Percentiles rank a stretch among this genome's conserved stretches.
Evolutionary conservation across 495 filamentous ascomycete species (phyloP).

Genomic region (Tuber brumale): DNA sequence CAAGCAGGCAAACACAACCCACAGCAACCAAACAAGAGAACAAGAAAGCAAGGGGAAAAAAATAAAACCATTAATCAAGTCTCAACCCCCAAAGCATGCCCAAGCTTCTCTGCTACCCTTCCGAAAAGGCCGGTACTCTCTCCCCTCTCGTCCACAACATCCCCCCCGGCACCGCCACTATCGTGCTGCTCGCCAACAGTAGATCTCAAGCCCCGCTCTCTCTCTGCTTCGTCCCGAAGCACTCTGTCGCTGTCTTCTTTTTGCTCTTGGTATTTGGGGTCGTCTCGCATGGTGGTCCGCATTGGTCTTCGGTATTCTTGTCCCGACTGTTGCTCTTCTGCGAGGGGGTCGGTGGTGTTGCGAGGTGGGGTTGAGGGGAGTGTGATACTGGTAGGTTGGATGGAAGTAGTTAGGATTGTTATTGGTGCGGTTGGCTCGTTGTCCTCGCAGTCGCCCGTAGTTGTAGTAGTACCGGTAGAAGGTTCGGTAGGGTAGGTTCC

Average conservation of each 20-base stretch:
- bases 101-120: constrained; percentile 28
- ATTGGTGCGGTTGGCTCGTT: constrained; percentile 6
- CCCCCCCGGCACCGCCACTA: background rate
- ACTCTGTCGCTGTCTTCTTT: constrained; percentile 2
- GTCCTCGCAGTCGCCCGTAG: constrained; percentile 7
- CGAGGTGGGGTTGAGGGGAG: background rate
- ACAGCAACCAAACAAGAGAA: background rate
- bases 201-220: background rate
- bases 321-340: constrained; percentile 7
- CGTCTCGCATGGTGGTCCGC: constrained; percentile 37
- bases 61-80: background rate
- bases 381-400: background rate
- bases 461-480: constrained; percentile 3
- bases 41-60: background rate
- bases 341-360: background rate
- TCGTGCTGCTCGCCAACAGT: constrained; percentile 17
- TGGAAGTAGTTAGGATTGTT: background rate
- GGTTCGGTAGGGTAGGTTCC: constrained; percentile 14
- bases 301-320: constrained; percentile 16
- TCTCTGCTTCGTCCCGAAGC: constrained; percentile 9
- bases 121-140: constrained; percentile 11
- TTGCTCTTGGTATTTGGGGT: constrained; percentile 31
- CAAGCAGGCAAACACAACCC: background rate
- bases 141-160: constrained; percentile 10
- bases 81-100: constrained; percentile 21